Evolutionary conservation across 768 basidiomycete species (phyloP).

Genomic region (Rhodotorula taiwanensis): DNA sequence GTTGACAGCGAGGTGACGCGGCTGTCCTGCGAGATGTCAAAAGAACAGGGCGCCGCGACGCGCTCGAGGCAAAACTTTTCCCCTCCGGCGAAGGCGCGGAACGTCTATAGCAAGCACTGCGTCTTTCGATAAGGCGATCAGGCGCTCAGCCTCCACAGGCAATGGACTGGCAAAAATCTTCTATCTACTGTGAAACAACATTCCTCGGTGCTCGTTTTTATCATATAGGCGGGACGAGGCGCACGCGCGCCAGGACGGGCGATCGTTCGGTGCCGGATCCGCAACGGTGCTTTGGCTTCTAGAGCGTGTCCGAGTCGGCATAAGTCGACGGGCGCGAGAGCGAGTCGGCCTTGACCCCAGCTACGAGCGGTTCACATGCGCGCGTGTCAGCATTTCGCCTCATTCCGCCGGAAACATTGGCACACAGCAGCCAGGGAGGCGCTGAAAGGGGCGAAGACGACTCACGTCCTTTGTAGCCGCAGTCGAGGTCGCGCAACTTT

Average conservation of each 20-base stretch:
- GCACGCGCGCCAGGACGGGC: background rate
- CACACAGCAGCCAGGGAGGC: background rate
- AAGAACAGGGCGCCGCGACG: no score
- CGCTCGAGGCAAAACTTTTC: no score
- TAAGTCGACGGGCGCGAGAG: conserved; percentile 30
- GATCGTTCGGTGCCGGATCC: background rate
- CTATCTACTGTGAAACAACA: no score
- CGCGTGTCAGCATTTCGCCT: background rate
- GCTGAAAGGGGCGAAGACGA: background rate
- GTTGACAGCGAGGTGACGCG: no score
- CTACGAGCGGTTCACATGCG: background rate
- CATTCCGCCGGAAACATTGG: no score
- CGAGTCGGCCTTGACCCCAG: conserved; percentile 15
- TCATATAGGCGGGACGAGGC: background rate
- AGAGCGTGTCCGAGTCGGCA: conserved; percentile 15
- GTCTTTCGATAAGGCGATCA: no score
- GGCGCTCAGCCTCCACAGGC: no score
- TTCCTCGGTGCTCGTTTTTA: no score
- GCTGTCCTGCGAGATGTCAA: no score
- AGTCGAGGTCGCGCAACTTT: conserved; percentile 30
- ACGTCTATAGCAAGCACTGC: no score
- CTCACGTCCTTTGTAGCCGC: conserved; percentile 30
- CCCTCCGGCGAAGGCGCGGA: no score
- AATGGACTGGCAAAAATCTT: no score
- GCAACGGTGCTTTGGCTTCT: background rate